Percentiles rank a stretch among this genome's conserved stretches.
These are phyloP conservation scores for Stenogyne calaminthoides DNA, from an alignment of 305 asterid genomes.

Conservation along the genomic window DNA sequence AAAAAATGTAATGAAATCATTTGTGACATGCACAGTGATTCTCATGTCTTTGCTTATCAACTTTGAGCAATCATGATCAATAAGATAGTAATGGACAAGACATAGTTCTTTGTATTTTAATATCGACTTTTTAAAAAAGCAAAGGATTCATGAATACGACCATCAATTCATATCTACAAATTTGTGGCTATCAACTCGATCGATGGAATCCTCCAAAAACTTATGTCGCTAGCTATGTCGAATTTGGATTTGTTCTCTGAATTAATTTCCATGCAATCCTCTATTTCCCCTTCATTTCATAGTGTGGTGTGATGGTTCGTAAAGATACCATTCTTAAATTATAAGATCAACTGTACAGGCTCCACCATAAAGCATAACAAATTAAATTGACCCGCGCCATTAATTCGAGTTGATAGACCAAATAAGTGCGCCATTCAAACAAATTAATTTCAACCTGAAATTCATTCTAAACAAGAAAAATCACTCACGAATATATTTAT, in stretches of 20 bases:
- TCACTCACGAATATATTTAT: no score
- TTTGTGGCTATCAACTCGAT: constrained; percentile 16
- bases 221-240: no score
- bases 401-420: no score
- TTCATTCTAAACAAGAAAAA: no score
- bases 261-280: constrained; percentile 23
- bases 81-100: not conserved
- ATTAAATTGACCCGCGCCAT: not conserved
- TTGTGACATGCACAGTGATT: not conserved
- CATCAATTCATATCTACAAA: not conserved
- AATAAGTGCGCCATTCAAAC: no score
- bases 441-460: no score
- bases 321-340: constrained; percentile 26
- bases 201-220: constrained; percentile 11
- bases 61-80: not conserved
- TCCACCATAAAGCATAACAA: constrained; percentile 18
- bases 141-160: constrained; percentile 1
- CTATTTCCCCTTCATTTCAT: constrained; percentile 25
- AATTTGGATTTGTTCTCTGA: constrained; percentile 33
- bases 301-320: constrained; percentile 17
- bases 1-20: not conserved
- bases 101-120: constrained; percentile 5
- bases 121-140: constrained; percentile 15
- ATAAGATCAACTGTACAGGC: constrained; percentile 18
- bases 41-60: not conserved